Conservation (phyloP, 345 rosid species). For the Heritiera littoralis region DNA sequence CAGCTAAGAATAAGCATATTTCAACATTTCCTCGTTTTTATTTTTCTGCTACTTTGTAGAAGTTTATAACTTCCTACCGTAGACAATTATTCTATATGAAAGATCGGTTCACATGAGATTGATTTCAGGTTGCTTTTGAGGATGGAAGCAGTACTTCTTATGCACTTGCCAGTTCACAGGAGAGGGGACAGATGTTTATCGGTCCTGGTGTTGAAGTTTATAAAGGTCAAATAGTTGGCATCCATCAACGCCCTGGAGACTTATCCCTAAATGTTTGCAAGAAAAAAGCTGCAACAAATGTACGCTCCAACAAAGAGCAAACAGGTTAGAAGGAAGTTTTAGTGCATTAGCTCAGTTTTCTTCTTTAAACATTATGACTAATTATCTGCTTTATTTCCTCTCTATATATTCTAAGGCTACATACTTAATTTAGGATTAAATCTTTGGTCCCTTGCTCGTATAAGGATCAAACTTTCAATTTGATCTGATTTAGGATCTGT, state of each 20-base stretch:
- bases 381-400: neutral
- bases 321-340: conserved; percentile 49
- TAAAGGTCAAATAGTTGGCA: conserved; percentile 91
- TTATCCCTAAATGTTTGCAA: conserved; percentile 84
- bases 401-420: neutral
- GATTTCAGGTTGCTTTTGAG: conserved; percentile 90
- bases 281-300: conserved; percentile 93
- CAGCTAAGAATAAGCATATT: neutral
- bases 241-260: conserved; percentile 89
- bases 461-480: too few relatives aligned
- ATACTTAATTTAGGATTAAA: too few relatives aligned
- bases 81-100: neutral
- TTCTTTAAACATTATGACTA: conserved; percentile 4
- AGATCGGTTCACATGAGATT: conserved; percentile 1
- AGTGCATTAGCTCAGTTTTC: neutral
- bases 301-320: conserved; percentile 88
- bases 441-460: too few relatives aligned
- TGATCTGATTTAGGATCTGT: too few relatives aligned
- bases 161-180: conserved; percentile 42
- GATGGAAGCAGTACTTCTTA: conserved; percentile 84
- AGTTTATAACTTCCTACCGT: neutral
- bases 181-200: conserved; percentile 58
- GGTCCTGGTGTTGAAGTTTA: conserved; percentile 81
- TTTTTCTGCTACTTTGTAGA: neutral
- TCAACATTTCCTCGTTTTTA: neutral